These are phyloP conservation scores for Aspergillus sp. DNA, from an alignment of 2,329 filamentous ascomycete genomes.

Conservation along the genomic window DNA sequence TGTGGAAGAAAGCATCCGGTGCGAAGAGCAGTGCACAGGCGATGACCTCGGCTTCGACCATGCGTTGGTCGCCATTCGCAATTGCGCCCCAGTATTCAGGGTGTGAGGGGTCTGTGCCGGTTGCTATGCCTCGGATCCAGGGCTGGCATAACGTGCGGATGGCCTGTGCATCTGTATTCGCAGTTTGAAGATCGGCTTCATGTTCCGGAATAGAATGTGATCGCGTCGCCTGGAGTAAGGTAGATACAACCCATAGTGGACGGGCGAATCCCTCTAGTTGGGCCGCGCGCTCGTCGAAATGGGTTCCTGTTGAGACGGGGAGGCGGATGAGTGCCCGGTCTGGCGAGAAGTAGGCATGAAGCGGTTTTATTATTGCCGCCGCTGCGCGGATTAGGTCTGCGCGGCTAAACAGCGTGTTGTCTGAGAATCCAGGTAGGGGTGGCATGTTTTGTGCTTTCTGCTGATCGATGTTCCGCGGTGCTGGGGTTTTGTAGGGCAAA, in stretches of 20 bases:
- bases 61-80: conserved; percentile 22
- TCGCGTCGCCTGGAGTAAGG: conserved; percentile 23
- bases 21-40: conserved; percentile 18
- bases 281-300: conserved; percentile 23
- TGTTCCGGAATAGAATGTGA: too few relatives aligned
- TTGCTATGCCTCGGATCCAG: conserved; percentile 9
- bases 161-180: not conserved
- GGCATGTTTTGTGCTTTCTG: conserved; percentile 10
- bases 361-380: conserved; percentile 15
- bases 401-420: conserved; percentile 18
- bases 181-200: not conserved
- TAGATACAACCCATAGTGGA: conserved; percentile 33
- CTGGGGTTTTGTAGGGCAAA: too few relatives aligned
- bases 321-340: conserved; percentile 15
- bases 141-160: not conserved
- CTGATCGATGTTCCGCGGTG: too few relatives aligned
- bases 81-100: conserved; percentile 25
- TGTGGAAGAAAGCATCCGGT: conserved; percentile 18
- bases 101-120: conserved; percentile 21
- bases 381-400: conserved; percentile 16
- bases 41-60: conserved; percentile 25
- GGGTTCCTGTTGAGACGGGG: conserved; percentile 19
- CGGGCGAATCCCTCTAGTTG: conserved; percentile 35
- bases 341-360: conserved; percentile 18
- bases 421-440: conserved; percentile 17